phyloP scores from a whole-genome alignment of 2,329 filamentous ascomycete species.

The Chaetomium olivaceum region DNA sequence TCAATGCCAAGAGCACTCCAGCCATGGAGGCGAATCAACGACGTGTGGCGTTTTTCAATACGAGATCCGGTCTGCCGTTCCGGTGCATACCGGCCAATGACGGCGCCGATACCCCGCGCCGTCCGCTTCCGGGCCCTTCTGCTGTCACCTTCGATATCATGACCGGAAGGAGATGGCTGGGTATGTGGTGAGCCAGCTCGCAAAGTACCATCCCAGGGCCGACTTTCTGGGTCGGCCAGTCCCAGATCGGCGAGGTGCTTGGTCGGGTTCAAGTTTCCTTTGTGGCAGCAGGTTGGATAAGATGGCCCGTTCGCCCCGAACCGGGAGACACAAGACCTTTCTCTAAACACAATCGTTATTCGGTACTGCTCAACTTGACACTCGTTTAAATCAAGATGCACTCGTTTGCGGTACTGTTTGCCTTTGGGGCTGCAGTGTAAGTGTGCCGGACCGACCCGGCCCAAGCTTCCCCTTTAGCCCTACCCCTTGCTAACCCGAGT shows the following conservation, averaged over 20 bases:
- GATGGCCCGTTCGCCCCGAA: neutral
- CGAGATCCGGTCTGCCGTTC: slow-evolving; percentile 15
- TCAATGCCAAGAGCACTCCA: slow-evolving; percentile 9
- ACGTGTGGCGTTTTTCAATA: slow-evolving; percentile 14
- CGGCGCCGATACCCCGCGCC: slow-evolving; percentile 10
- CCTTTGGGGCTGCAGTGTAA: slow-evolving; percentile 17
- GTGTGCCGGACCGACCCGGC: neutral
- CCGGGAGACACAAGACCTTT: neutral
- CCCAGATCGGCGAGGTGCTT: neutral
- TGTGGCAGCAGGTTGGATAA: neutral
- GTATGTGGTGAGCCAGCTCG: neutral
- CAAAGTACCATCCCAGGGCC: neutral
- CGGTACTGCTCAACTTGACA: neutral
- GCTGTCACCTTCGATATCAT: slow-evolving; percentile 2
- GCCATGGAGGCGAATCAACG: slow-evolving; percentile 2
- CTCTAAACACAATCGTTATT: slow-evolving; percentile 10
- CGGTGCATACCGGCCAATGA: slow-evolving; percentile 12
- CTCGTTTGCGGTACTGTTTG: slow-evolving; percentile 10
- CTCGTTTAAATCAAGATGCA: slow-evolving; percentile 18
- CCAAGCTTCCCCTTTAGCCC: neutral
- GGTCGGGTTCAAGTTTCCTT: neutral
- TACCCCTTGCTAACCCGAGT: neutral
- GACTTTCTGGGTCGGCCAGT: neutral
- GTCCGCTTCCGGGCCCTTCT: slow-evolving; percentile 10
- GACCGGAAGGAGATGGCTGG: neutral